Percentiles rank a stretch among this genome's conserved stretches.
Conservation (phyloP, 306 rosid genomes). For the Aeschynomene evenia region DNA sequence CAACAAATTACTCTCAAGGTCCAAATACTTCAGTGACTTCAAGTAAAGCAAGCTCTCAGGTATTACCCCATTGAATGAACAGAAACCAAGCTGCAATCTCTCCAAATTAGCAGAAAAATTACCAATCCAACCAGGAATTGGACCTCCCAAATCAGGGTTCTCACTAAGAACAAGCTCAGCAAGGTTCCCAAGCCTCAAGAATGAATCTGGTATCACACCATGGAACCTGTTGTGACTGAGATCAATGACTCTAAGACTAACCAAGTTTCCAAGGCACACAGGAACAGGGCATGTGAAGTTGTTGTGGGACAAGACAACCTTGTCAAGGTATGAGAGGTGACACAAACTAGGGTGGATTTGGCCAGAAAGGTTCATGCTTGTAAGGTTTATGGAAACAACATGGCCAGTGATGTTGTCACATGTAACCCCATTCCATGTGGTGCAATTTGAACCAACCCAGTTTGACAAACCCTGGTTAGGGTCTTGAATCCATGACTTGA, state of each 20-base stretch:
- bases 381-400: conserved; percentile 66
- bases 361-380: conserved; percentile 72
- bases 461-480: conserved; percentile 63
- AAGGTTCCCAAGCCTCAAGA: conserved; percentile 58
- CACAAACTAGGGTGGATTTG: conserved; percentile 64
- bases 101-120: conserved; percentile 75
- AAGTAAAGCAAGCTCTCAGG: conserved; percentile 70
- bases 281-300: conserved; percentile 63
- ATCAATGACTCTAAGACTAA: conserved; percentile 52
- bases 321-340: conserved; percentile 53
- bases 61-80: conserved; percentile 67
- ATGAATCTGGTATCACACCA: conserved; percentile 68
- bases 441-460: conserved; percentile 83
- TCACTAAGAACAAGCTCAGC: conserved; percentile 69
- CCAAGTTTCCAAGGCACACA: conserved; percentile 61
- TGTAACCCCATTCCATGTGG: conserved; percentile 70
- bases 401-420: conserved; percentile 73
- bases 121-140: conserved; percentile 77
- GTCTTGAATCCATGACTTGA: conserved; percentile 57
- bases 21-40: conserved; percentile 66
- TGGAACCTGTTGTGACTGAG: conserved; percentile 66
- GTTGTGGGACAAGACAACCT: conserved; percentile 63
- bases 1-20: conserved; percentile 60
- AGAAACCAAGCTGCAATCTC: conserved; percentile 53
- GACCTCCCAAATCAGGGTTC: conserved; percentile 71